Evolutionary conservation across 345 rosid species (phyloP).

Genomic region (Salix viminalis): DNA sequence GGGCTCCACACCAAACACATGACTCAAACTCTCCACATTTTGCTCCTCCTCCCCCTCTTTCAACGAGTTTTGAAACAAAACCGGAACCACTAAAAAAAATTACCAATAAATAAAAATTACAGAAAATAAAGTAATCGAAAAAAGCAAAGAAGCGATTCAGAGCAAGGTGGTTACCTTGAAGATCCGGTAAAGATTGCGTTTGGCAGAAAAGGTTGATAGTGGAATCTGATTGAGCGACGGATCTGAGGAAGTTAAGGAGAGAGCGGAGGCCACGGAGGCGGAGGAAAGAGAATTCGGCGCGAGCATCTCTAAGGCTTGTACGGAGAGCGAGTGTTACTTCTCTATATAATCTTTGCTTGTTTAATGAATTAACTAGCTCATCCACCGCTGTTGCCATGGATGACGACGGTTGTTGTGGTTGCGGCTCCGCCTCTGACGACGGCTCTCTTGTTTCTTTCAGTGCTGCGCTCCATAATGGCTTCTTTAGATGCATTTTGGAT

Average conservation of each 20-base stretch:
- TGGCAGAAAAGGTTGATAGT: constrained; percentile 63
- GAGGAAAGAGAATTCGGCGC: constrained; percentile 92
- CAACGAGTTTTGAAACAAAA: constrained; percentile 66
- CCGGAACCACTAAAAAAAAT: constrained; percentile 62
- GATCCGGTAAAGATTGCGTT: constrained; percentile 71
- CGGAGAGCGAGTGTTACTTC: constrained; percentile 92
- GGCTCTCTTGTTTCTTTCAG: constrained; percentile 8
- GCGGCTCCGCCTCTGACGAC: neutral
- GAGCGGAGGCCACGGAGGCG: constrained; percentile 83
- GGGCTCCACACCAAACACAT: constrained; percentile 74
- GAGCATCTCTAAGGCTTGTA: constrained; percentile 73
- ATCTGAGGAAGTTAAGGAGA: constrained; percentile 76
- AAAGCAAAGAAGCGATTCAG: neutral
- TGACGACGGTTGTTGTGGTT: constrained; percentile 17
- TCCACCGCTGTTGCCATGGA: constrained; percentile 48
- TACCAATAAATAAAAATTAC: neutral
- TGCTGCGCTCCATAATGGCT: constrained; percentile 21
- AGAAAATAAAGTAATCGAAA: neutral
- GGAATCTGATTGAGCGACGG: constrained; percentile 68
- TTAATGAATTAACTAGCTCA: constrained; percentile 64
- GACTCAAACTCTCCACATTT: constrained; percentile 64
- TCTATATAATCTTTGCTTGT: constrained; percentile 57
- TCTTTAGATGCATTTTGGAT: constrained; percentile 18
- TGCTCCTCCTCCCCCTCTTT: constrained; percentile 44
- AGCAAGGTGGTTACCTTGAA: constrained; percentile 46